Evolutionary conservation across 2,329 filamentous ascomycete genomes (phyloP).

Genomic region (Cadophora sp.): DNA sequence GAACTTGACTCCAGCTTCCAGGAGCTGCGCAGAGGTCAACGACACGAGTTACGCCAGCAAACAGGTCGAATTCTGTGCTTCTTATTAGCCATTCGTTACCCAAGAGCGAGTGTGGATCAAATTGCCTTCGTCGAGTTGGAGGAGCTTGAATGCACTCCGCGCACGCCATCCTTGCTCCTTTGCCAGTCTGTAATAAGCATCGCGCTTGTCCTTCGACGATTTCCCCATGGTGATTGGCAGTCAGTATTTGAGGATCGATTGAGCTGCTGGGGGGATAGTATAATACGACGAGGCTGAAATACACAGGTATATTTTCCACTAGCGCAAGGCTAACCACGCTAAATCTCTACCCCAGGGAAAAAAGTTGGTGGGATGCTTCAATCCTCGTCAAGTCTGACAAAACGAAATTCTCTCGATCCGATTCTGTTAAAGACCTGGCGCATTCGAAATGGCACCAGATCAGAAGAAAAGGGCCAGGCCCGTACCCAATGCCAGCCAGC

Average conservation of each 20-base stretch:
- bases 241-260: not conserved
- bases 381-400: not conserved
- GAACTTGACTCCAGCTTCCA: conserved; percentile 95
- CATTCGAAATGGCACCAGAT: conserved; percentile 39
- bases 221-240: conserved; percentile 73
- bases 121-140: conserved; percentile 85
- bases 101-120: not conserved
- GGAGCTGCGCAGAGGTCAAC: conserved; percentile 96
- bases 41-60: conserved; percentile 87
- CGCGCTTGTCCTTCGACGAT: conserved; percentile 97
- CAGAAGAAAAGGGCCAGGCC: conserved; percentile 42
- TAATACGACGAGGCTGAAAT: conserved; percentile 35
- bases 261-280: not conserved
- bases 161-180: conserved; percentile 99
- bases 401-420: not conserved
- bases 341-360: conserved; percentile 24
- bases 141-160: conserved; percentile 93
- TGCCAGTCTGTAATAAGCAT: conserved; percentile 95
- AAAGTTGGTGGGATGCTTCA: conserved; percentile 18
- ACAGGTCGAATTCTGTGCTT: conserved; percentile 85
- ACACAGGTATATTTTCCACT: conserved; percentile 27
- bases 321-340: conserved; percentile 31
- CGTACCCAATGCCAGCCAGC: conserved; percentile 34
- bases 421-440: not conserved
- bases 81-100: not conserved